Base-by-base conservation (phyloP, 108 stramenopile species). In the Chaetoceros tenuissimus region DNA sequence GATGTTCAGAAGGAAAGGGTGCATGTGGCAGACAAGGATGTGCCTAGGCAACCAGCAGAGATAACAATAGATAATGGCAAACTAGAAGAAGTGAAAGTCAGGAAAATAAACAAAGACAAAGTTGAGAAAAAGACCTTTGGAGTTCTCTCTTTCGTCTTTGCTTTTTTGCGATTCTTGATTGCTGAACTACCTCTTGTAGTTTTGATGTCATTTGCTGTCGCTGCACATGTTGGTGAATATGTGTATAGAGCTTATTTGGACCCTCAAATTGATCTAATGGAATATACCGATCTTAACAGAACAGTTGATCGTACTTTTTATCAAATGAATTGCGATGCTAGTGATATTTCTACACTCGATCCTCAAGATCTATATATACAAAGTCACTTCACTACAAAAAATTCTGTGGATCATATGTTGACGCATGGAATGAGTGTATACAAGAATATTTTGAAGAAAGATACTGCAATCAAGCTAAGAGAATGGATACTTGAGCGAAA, bases 241-340 rank as follows among this genome's bases (percentile, higher is more conserved):
- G 50, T 63, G 13, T 46, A 63, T 55, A 53, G 54, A 5, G 24
- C 21, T 24, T 63, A 63, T 26, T 46, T 63, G 40, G 22, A 45
- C 21, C 52, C 52, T 24, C 52, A 63, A 54, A 3, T 63, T 17
- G 29, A 54, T 24, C 18, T 20, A n/a, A 22, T 63, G 34, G 31
- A 7, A 18, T 63, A 28, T 24, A 22, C 48, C 28, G 22, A 53
- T 44, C 2, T 30, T 2, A 26, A 51, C 24, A 53, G 22, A 22
- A n/a, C 3, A 1, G 18, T 1, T 1, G 62, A 63, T 44, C 20
- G 18, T 17, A 63, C 62, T 3, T 63, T 52, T 28, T 63, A 54
- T 29, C 20, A 63, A 18, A 51, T 51, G 24, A 1, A 2, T n/a
- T 63, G 62, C 21, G 16, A n/a, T 29, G 1, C 21, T 1, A 25